Percentiles rank a stretch among this genome's conserved stretches.
Evolutionary conservation across 495 filamentous ascomycete species (phyloP).

Genomic region (Neurospora sp.): DNA sequence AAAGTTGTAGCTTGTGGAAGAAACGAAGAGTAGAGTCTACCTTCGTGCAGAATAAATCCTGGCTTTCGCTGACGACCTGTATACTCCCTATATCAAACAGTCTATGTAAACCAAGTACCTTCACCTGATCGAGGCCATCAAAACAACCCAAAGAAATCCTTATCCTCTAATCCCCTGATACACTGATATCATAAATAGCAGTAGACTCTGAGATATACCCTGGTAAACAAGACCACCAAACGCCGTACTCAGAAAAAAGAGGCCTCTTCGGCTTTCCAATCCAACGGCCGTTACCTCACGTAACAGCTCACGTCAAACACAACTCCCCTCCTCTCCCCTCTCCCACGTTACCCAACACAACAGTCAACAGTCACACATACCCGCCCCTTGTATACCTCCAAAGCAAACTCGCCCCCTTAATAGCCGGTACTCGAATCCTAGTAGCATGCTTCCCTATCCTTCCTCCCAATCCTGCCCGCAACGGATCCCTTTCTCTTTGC

Average conservation of each 20-base stretch:
- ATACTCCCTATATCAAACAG: no score
- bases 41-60: no score
- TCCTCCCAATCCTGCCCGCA: no score
- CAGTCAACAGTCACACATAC: constrained; percentile 8
- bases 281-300: neutral
- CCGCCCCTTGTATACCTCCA: constrained; percentile 25
- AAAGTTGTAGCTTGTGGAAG: no score
- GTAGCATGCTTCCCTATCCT: neutral
- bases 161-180: neutral
- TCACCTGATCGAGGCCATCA: no score
- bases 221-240: neutral
- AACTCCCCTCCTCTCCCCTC: neutral
- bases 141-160: no score
- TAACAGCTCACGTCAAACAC: no score
- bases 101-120: no score
- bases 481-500: neutral
- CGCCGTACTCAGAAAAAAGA: neutral
- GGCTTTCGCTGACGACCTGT: no score
- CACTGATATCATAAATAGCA: neutral
- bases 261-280: no score
- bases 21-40: no score
- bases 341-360: neutral
- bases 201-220: neutral
- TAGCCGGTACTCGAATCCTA: constrained; percentile 10
- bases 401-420: constrained; percentile 25